Percentiles rank a stretch among this genome's conserved stretches.
Conservation (phyloP, 257 asterid species). For the Verbascum thapsus region DNA sequence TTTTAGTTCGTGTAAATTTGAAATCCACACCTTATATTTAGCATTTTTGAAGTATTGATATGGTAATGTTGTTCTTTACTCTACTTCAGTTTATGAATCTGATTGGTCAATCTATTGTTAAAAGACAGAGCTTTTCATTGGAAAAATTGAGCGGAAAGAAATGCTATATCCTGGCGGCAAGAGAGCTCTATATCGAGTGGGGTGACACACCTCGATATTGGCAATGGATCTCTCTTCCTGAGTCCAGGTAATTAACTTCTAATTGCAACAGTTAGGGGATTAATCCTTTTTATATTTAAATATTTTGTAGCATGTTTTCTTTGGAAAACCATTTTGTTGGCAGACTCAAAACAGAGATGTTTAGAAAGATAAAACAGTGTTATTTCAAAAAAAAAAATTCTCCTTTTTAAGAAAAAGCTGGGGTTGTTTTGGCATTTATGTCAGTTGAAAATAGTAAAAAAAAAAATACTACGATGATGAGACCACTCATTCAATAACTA, state of each 20-base stretch:
- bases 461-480: no score
- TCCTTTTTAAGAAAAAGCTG: no score
- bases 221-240: slow-evolving; percentile 52
- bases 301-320: no score
- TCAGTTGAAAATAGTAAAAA: no score
- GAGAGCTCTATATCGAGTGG: slow-evolving; percentile 61
- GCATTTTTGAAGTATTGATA: neutral
- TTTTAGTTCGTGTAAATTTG: neutral
- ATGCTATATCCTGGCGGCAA: slow-evolving; percentile 72
- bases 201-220: slow-evolving; percentile 60
- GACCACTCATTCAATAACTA: no score
- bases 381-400: no score
- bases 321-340: no score
- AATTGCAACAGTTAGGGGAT: neutral
- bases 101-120: slow-evolving; percentile 9
- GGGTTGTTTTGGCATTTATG: no score
- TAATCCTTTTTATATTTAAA: no score
- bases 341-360: no score
- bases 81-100: slow-evolving; percentile 25
- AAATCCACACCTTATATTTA: neutral
- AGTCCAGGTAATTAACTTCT: slow-evolving; percentile 57
- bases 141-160: slow-evolving; percentile 73
- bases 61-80: neutral
- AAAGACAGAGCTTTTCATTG: slow-evolving; percentile 67
- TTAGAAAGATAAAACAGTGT: no score